Evolutionary conservation across 768 basidiomycete species (phyloP), one percentile per base, ranked within the genome.

Genomic region (Cystoderma amianthinum): DNA sequence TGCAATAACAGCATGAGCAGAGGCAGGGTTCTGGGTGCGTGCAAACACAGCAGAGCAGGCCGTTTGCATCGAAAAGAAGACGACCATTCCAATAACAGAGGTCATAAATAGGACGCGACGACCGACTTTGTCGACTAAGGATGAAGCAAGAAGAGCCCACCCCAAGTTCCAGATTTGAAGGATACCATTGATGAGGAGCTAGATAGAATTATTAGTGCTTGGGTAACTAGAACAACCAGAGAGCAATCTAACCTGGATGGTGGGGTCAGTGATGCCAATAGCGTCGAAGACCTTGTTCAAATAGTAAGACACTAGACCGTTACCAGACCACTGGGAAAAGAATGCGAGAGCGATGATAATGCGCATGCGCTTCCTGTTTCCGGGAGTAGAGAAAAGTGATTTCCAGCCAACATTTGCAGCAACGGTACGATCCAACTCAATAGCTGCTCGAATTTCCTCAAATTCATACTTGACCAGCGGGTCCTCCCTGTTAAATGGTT

Each of bases 191-290:
- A n/a, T n/a, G n/a, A n/a, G n/a, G n/a, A n/a, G n/a, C n/a, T n/a
- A n/a, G 86, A 59, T 90, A 89, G 68, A 91, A 85, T 58, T 88
- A 76, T 36, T 86, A 77, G 67, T 90, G 71, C 44, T 64, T 76
- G 42, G 73, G 52, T 88, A 87, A 10, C 84, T 86, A 6, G 83
- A 87, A 85, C 85, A 88, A 51, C 85, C 82, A 2, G 85, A 86
- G 72, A 89, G 86, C 72, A 84, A 84, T 36, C 82, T 84, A 42
- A 89, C 65, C 35, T 80, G 81, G 47, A 85, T 56, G 57, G 89
- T 83, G 59, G 89, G 82, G 42, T n/a, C n/a, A n/a, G n/a, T n/a
- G n/a, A n/a, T n/a, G n/a, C n/a, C n/a, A n/a, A n/a, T n/a, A n/a
- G n/a, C n/a, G n/a, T n/a, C n/a, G n/a, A n/a, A n/a, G n/a, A n/a